phyloP scores from a whole-genome alignment of 164 flowering plant species.

The Cinnamomum chago region DNA sequence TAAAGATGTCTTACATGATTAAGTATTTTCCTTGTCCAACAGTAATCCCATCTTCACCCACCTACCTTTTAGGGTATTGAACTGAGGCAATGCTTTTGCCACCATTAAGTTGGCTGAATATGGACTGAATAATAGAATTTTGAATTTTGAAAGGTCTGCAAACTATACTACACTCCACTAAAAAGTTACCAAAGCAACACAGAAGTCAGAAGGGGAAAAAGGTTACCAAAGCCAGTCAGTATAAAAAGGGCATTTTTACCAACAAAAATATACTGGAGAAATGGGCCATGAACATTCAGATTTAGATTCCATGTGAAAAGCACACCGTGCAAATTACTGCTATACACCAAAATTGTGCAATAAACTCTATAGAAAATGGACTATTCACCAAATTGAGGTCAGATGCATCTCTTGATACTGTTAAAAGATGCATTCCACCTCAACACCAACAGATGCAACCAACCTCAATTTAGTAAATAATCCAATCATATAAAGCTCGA shows the following conservation, averaged over 20 bases:
- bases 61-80: no score
- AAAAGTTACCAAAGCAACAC: neutral
- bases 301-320: neutral
- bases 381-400: no score
- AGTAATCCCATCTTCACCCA: no score
- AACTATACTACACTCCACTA: neutral
- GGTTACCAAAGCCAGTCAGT: neutral
- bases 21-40: no score
- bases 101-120: neutral
- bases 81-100: no score
- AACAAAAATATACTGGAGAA: neutral
- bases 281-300: neutral
- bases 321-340: neutral
- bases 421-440: no score
- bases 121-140: neutral
- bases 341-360: neutral
- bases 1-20: no score
- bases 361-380: neutral
- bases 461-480: neutral
- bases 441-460: neutral
- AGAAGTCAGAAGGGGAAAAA: neutral
- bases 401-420: no score
- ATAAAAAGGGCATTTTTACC: no score
- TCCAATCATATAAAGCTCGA: neutral
- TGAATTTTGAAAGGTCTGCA: neutral